Percentiles rank a stretch among this genome's conserved stretches.
phyloP scores from a whole-genome alignment of 495 filamentous ascomycete species.

The Pyrenula massariospora region DNA sequence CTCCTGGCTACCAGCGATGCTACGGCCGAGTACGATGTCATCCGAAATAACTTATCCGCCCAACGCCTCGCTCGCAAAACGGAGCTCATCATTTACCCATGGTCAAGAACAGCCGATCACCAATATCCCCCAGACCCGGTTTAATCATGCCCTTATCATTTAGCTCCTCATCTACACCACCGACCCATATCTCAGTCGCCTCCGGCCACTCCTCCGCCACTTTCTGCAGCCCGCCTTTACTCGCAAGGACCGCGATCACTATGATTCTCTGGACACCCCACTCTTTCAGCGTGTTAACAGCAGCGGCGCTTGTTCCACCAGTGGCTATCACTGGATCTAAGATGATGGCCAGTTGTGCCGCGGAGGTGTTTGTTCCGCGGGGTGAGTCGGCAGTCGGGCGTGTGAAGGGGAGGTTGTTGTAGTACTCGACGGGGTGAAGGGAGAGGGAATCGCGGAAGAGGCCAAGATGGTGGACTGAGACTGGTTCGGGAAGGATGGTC shows the following conservation, averaged over 20 bases:
- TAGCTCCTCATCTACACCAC: constrained; percentile 61
- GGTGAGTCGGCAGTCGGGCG: constrained; percentile 17
- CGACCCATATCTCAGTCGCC: constrained; percentile 71
- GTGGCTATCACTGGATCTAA: constrained; percentile 92
- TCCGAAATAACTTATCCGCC: too few species aligned
- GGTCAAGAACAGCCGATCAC: constrained; percentile 85
- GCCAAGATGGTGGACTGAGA: constrained; percentile 85
- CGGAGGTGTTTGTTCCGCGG: constrained; percentile 23
- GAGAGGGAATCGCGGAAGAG: constrained; percentile 80
- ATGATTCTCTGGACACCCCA: constrained; percentile 81
- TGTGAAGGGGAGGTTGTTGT: constrained; percentile 89
- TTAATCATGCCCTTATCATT: constrained; percentile 79
- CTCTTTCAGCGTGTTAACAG: constrained; percentile 77
- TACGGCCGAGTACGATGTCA: too few species aligned
- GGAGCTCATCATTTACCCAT: constrained; percentile 59
- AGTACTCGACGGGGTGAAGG: constrained; percentile 90
- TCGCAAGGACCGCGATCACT: constrained; percentile 65
- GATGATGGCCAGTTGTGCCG: constrained; percentile 60
- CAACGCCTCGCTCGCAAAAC: neutral
- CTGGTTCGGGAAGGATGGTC: constrained; percentile 66
- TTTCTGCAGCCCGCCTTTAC: constrained; percentile 47
- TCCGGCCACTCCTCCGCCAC: constrained; percentile 66
- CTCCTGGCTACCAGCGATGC: too few species aligned
- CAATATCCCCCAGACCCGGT: constrained; percentile 84
- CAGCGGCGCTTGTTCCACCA: constrained; percentile 77